Conservation (phyloP, 108 stramenopile species). For the Heterococcus sp. region DNA sequence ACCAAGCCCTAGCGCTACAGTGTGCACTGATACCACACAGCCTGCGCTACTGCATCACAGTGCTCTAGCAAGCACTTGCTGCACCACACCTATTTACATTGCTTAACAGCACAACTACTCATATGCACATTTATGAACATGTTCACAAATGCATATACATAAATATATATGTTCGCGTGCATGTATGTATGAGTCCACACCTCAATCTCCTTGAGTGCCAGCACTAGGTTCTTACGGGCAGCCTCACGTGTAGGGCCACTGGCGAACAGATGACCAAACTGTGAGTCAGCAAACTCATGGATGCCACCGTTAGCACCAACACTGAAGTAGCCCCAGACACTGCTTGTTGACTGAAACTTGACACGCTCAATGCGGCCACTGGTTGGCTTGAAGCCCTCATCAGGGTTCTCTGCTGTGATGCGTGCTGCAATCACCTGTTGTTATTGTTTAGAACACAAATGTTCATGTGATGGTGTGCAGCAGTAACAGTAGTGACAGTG, state of each 20-base stretch:
- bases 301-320: slow-evolving; percentile 95
- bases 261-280: slow-evolving; percentile 97
- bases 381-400: slow-evolving; percentile 98
- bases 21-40: too few relatives aligned
- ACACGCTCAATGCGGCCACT: slow-evolving; percentile 91
- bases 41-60: too few relatives aligned
- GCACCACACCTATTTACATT: too few relatives aligned
- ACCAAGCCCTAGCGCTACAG: neutral
- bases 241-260: slow-evolving; percentile 88
- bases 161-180: too few relatives aligned
- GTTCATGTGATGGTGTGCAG: too few relatives aligned
- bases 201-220: slow-evolving; percentile 95
- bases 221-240: slow-evolving; percentile 85
- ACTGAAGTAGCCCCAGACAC: slow-evolving; percentile 96
- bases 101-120: too few relatives aligned
- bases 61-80: too few relatives aligned
- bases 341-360: slow-evolving; percentile 94
- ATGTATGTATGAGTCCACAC: neutral
- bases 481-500: too few relatives aligned
- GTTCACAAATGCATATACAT: too few relatives aligned
- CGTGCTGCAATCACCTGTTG: slow-evolving; percentile 85
- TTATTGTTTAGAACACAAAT: neutral
- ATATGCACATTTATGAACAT: too few relatives aligned
- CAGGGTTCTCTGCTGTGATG: slow-evolving; percentile 97
- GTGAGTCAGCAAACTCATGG: slow-evolving; percentile 96